These are phyloP conservation scores for Miscanthus lutarioriparius DNA, from an alignment of 176 grass and related monocot species.

Conservation along the genomic window DNA sequence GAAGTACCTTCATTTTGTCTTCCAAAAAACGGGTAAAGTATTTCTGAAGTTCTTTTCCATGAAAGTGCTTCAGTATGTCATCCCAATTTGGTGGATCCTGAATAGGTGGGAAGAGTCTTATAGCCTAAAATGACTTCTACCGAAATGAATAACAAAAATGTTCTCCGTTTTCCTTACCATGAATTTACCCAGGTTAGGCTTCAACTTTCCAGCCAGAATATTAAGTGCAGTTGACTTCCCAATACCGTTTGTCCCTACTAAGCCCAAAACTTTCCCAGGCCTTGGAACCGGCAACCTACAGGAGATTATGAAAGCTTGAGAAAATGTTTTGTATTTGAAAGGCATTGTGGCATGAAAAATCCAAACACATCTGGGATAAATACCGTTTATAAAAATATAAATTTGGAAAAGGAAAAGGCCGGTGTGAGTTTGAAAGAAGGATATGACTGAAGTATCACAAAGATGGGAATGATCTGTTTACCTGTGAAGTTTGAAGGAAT, in stretches of 20 bases:
- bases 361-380: not conserved
- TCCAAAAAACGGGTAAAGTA: constrained; percentile 73
- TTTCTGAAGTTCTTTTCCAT: constrained; percentile 79
- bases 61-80: constrained; percentile 77
- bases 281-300: constrained; percentile 75
- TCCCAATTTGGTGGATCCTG: constrained; percentile 79
- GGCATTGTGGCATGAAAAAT: not conserved
- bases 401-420: not conserved
- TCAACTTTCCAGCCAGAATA: constrained; percentile 71
- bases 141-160: not conserved
- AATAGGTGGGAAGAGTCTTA: constrained; percentile 30
- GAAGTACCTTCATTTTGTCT: constrained; percentile 75
- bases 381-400: not conserved
- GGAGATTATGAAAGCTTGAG: not conserved
- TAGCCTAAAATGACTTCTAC: constrained; percentile 8
- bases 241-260: constrained; percentile 83
- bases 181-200: constrained; percentile 83
- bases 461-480: constrained; percentile 14
- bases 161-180: constrained; percentile 48
- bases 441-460: not conserved
- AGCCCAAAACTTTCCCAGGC: constrained; percentile 78
- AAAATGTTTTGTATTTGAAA: not conserved
- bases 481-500: constrained; percentile 89
- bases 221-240: constrained; percentile 85
- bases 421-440: constrained; percentile 12